phyloP scores from a whole-genome alignment of 23 red algal genomes.

The Gracilaria domingensis region DNA sequence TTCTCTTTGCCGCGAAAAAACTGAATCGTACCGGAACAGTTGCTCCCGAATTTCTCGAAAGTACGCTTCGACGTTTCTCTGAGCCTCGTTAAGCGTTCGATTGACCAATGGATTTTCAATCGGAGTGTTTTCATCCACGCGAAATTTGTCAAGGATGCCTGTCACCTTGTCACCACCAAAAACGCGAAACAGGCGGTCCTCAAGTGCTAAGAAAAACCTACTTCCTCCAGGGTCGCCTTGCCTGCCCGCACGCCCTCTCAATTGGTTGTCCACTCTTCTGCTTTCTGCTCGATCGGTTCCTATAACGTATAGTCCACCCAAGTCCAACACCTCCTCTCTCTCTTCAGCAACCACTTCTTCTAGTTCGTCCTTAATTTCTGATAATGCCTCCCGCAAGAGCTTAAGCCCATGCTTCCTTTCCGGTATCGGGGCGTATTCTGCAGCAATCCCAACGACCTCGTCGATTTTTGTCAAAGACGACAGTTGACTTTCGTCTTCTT shows the following conservation, averaged over 20 bases:
- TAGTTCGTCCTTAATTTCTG: conserved; percentile 54
- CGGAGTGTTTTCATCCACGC: conserved; percentile 90
- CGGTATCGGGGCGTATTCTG: conserved; percentile 54
- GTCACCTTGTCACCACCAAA: conserved; percentile 97
- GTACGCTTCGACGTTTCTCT: conserved; percentile 89
- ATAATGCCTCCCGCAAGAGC: conserved; percentile 43
- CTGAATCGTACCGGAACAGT: conserved; percentile 90
- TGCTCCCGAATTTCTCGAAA: conserved; percentile 90
- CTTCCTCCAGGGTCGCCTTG: conserved; percentile 96
- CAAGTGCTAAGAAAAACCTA: conserved; percentile 95
- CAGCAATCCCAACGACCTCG: conserved; percentile 70
- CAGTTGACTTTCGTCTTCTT: conserved; percentile 6
- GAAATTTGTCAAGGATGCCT: conserved; percentile 85
- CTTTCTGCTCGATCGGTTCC: conserved; percentile 97
- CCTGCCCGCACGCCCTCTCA: conserved; percentile 93
- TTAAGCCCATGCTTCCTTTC: conserved; percentile 29
- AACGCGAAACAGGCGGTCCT: conserved; percentile 89
- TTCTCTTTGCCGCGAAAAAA: conserved; percentile 76
- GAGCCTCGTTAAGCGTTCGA: conserved; percentile 76
- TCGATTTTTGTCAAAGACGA: conserved; percentile 48
- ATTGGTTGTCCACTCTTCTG: conserved; percentile 95
- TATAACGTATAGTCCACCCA: conserved; percentile 95
- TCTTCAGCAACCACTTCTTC: conserved; percentile 63
- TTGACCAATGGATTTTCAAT: conserved; percentile 93
- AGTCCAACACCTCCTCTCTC: conserved; percentile 78